Percentiles rank a stretch among this genome's conserved stretches.
Evolutionary conservation across 352 stramenopile genomes (phyloP).

Genomic region (Phytopythium cucurbitacearum): DNA sequence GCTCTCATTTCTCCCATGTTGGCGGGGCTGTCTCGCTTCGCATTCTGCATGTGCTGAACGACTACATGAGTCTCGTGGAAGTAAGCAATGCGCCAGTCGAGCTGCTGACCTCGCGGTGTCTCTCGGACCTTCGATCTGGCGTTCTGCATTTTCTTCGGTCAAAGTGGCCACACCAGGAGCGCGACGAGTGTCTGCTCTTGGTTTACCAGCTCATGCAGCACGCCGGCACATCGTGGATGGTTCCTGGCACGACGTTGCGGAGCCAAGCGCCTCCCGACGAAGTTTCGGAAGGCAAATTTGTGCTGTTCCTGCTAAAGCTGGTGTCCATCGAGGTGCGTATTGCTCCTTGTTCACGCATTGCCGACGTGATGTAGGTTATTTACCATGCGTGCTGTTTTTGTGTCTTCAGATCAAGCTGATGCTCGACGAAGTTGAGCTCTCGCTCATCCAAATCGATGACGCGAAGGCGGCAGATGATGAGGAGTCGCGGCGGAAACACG

Average conservation of each 20-base stretch:
- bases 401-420: conserved; percentile 75
- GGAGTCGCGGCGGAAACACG: conserved; percentile 32
- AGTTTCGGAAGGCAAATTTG: conserved; percentile 64
- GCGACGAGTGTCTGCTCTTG: conserved; percentile 55
- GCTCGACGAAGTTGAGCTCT: conserved; percentile 76
- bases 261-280: conserved; percentile 42
- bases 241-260: conserved; percentile 48
- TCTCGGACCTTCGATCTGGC: conserved; percentile 53
- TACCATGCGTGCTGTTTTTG: background rate
- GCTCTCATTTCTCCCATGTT: conserved; percentile 40
- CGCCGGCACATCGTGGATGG: conserved; percentile 54
- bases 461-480: conserved; percentile 41
- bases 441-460: conserved; percentile 67
- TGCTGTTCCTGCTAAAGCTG: conserved; percentile 73
- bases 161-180: conserved; percentile 72
- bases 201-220: conserved; percentile 62
- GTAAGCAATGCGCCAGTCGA: conserved; percentile 30
- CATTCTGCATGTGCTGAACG: conserved; percentile 53
- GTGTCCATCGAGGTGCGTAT: conserved; percentile 66
- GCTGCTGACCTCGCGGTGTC: conserved; percentile 46
- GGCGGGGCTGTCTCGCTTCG: conserved; percentile 26
- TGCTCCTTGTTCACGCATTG: background rate
- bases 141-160: conserved; percentile 57
- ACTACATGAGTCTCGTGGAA: conserved; percentile 50
- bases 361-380: background rate